Evolutionary conservation across 371 early-diverging fungal species (phyloP).

Genomic region (Mucor circinelloides): DNA sequence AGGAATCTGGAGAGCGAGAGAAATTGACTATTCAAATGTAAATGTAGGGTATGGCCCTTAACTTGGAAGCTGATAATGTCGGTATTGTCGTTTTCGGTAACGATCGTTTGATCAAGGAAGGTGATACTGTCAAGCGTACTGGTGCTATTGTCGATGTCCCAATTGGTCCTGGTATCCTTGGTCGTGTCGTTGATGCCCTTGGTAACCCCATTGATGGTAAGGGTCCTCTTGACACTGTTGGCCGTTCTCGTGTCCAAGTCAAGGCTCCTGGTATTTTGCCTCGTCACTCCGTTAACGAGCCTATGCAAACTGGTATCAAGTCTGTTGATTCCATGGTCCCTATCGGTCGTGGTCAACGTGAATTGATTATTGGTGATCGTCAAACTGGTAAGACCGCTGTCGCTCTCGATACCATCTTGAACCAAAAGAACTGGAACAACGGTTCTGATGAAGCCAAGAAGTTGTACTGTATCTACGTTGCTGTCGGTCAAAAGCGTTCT

Average conservation of each 20-base stretch:
- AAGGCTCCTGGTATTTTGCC: constrained; percentile 98
- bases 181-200: constrained; percentile 96
- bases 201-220: constrained; percentile 99
- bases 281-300: constrained; percentile 95
- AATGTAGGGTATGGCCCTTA: constrained; percentile 89
- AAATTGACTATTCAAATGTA: neutral
- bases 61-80: constrained; percentile 97
- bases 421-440: too few relatives aligned
- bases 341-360: too few relatives aligned
- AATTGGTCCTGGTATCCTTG: constrained; percentile 88
- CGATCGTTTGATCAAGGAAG: constrained; percentile 90
- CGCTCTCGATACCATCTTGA: too few relatives aligned
- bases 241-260: constrained; percentile 90
- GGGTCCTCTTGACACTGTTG: constrained; percentile 85
- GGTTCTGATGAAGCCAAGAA: too few relatives aligned
- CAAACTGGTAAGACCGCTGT: too few relatives aligned
- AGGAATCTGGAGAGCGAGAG: too few relatives aligned
- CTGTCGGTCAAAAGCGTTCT: too few relatives aligned
- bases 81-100: constrained; percentile 99
- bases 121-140: constrained; percentile 97
- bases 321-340: too few relatives aligned
- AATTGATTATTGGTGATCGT: too few relatives aligned
- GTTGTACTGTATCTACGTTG: too few relatives aligned
- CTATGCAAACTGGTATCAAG: constrained; percentile 98
- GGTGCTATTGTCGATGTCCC: constrained; percentile 97